Evolutionary conservation across 2,329 filamentous ascomycete genomes (phyloP).

Genomic region (Aspergillus sp.): DNA sequence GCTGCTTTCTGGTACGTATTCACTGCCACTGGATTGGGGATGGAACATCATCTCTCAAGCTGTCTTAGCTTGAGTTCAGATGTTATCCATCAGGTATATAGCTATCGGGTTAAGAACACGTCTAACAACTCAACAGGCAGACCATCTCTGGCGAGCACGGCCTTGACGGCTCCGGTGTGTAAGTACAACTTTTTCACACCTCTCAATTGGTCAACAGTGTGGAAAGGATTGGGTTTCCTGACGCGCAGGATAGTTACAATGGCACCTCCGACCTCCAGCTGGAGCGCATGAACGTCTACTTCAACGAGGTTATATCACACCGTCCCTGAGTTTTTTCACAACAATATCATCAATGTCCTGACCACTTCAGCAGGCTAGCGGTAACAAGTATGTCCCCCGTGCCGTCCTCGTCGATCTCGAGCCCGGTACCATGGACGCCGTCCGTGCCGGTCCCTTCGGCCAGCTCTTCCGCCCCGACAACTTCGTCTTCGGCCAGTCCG

Average conservation of each 20-base stretch:
- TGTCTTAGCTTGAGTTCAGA: not conserved
- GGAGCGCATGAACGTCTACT: constrained; percentile 99
- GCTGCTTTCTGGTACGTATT: constrained; percentile 90
- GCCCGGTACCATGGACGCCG: constrained; percentile 99
- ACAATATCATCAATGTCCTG: constrained; percentile 7
- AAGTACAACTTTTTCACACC: constrained; percentile 49
- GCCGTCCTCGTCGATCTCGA: constrained; percentile 99
- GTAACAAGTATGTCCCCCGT: constrained; percentile 99
- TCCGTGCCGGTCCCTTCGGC: constrained; percentile 96
- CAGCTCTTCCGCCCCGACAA: constrained; percentile 99
- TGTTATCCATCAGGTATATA: not conserved
- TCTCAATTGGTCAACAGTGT: constrained; percentile 6
- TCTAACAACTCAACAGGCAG: constrained; percentile 62
- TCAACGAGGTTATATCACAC: constrained; percentile 71
- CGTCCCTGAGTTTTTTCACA: not conserved
- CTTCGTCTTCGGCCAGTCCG: constrained; percentile 99
- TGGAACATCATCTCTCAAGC: not conserved
- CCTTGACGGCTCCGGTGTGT: constrained; percentile 95
- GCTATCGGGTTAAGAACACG: no score
- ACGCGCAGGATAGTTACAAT: constrained; percentile 70
- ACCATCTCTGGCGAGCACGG: constrained; percentile 89
- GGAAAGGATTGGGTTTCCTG: constrained; percentile 24
- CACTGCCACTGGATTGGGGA: not conserved
- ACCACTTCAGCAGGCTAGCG: constrained; percentile 51
- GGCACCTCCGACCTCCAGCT: constrained; percentile 98